Percentiles rank a stretch among this genome's conserved stretches.
Conservation (phyloP, 768 basidiomycete species). For the Boletus tylopilopsis region DNA sequence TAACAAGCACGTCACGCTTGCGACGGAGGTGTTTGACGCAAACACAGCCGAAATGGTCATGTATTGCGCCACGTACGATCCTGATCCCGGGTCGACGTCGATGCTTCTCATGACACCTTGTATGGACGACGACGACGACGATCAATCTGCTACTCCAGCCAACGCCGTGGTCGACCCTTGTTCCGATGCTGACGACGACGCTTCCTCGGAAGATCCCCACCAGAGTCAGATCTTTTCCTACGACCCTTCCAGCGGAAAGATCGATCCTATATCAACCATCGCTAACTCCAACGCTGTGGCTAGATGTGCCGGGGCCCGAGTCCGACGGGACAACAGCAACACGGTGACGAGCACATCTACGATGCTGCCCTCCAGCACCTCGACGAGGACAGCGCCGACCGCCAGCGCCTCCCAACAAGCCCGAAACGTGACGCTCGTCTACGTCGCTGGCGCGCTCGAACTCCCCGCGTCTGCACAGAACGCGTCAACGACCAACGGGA, state of each 20-base stretch:
- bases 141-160: neutral
- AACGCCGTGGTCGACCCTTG: constrained; percentile 10
- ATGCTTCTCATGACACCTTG: constrained; percentile 51
- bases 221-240: constrained; percentile 61
- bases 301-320: constrained; percentile 10
- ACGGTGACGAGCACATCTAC: constrained; percentile 8
- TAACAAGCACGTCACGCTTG: constrained; percentile 39
- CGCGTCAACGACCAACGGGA: neutral
- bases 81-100: constrained; percentile 43
- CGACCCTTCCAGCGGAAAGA: constrained; percentile 40
- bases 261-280: constrained; percentile 52
- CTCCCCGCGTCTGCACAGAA: constrained; percentile 14
- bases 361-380: constrained; percentile 13
- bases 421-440: constrained; percentile 50
- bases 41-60: constrained; percentile 32
- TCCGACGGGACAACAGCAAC: constrained; percentile 12
- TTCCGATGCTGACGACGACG: neutral
- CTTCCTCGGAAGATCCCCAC: constrained; percentile 20
- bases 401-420: constrained; percentile 11
- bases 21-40: constrained; percentile 41
- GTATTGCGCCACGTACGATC: constrained; percentile 63
- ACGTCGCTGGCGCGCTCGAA: constrained; percentile 39
- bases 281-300: constrained; percentile 5
- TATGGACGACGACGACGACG: constrained; percentile 29
- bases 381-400: constrained; percentile 12